Evolutionary conservation across 306 rosid species (phyloP), one percentile per base, ranked within the genome.

Genomic region (Vigna reflexopilosa): DNA sequence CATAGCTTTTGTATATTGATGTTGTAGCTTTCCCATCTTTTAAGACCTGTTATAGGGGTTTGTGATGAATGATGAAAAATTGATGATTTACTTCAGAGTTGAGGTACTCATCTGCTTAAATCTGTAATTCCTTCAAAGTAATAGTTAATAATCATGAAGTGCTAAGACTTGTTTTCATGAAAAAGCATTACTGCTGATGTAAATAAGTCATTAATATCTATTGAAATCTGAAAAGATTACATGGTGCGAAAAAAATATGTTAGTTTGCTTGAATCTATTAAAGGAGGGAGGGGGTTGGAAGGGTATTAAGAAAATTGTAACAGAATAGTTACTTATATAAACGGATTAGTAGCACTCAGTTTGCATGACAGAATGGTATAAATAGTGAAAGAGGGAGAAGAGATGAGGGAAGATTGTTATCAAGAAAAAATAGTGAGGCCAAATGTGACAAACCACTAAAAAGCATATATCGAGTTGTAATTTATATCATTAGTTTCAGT

Each of bases 21-120:
- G 68, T 49, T 65, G 9, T 58, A 59, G 24, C 47, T 76, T 66
- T 59, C 49, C 54, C 71, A 77, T 66, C 57, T 51, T 66, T 20
- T 26, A 47, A 20, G 47, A 22, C 52, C 12, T 49, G 16, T 66
- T 65, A 49, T 58, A 40, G 70, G 42, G 62, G 49, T 26, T 55
- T 65, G 55, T 55, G 44, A 58, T 59, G 54, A 72, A 40, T 58
- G 1, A 48, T 48, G 5, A 12, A 19, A 44, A 44, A 10, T 2
- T 54, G 50, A 45, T 49, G 59, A n/a, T 75, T 5, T 77, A 26
- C 71, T 42, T 59, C 7, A 5, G 50, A 15, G 16, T 76, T 76
- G 72, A 68, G 59, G 5, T 24, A 63, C n/a, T 59, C 13, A 13
- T 28, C 38, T 80, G 50, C 73, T 73, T 0, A 11, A 54, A 14